Evolutionary conservation across 305 asterid species (phyloP).

Genomic region (Vinca major): DNA sequence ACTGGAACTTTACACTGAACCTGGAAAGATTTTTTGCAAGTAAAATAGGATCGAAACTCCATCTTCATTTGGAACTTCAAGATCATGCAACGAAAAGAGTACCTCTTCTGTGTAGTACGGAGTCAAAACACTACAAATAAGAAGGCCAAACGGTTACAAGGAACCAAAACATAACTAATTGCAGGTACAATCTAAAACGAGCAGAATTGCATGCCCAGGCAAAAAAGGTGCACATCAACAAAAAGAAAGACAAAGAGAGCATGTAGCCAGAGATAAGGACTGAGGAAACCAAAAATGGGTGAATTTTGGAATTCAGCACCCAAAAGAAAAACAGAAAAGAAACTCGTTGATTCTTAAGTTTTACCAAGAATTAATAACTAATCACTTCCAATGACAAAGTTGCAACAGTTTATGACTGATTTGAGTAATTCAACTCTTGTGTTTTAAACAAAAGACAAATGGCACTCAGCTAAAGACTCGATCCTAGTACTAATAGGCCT

Average conservation of each 20-base stretch:
- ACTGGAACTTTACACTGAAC: slow-evolving; percentile 34
- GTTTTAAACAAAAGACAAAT: not conserved
- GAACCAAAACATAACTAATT: not conserved
- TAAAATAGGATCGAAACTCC: slow-evolving; percentile 96
- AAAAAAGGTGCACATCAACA: not conserved
- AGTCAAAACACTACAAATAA: slow-evolving; percentile 61
- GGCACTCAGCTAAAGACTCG: not conserved
- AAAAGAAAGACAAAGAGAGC: not conserved
- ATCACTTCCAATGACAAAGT: too few species aligned
- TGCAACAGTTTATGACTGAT: too few species aligned
- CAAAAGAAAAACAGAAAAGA: too few species aligned
- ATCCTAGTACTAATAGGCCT: not conserved
- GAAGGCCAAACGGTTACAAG: not conserved
- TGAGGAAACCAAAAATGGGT: not conserved
- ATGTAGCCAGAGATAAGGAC: not conserved
- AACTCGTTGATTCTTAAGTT: not conserved
- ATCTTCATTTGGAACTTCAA: slow-evolving; percentile 90
- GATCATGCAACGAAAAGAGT: slow-evolving; percentile 82
- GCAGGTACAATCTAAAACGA: not conserved
- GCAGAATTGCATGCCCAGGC: not conserved
- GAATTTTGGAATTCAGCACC: not conserved
- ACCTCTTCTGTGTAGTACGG: slow-evolving; percentile 97
- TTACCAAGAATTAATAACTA: not conserved
- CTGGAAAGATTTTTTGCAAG: slow-evolving; percentile 95
- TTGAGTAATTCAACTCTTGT: not conserved